phyloP scores from a whole-genome alignment of 1,139 yeast genomes.

The Diutina pseudorugosa region DNA sequence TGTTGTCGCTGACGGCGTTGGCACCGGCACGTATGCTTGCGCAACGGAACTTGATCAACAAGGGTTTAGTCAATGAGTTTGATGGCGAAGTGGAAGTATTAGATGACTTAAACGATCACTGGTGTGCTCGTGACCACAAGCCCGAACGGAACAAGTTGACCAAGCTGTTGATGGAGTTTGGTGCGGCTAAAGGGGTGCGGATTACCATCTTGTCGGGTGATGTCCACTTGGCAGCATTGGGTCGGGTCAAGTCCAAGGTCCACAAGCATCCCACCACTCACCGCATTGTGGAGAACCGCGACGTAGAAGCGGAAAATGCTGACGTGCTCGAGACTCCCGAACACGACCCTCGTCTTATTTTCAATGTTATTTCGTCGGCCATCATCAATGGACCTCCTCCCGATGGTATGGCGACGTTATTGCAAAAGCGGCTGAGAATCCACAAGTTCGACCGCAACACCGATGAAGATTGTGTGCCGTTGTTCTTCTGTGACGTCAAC shows the following conservation, averaged over 20 bases:
- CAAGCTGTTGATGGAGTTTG: conserved; percentile 45
- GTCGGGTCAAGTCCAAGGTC: conserved; percentile 55
- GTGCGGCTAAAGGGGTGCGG: conserved; percentile 52
- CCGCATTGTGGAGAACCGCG: conserved; percentile 11
- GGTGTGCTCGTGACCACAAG: conserved; percentile 86
- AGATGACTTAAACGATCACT: conserved; percentile 90
- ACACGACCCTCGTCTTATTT: conserved; percentile 62
- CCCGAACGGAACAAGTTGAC: conserved; percentile 59
- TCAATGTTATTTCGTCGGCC: conserved; percentile 81
- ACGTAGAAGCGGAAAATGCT: conserved; percentile 19
- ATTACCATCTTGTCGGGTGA: conserved; percentile 85
- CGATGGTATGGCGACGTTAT: conserved; percentile 61
- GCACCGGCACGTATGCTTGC: conserved; percentile 61
- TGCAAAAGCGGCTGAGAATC: conserved; percentile 50
- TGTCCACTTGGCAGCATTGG: conserved; percentile 80
- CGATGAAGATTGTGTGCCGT: conserved; percentile 70
- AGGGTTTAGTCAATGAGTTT: conserved; percentile 75
- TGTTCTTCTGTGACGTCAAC: conserved; percentile 53
- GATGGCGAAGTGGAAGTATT: conserved; percentile 84
- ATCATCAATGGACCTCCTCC: conserved; percentile 92
- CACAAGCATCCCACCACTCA: conserved; percentile 30
- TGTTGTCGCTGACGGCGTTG: conserved; percentile 51
- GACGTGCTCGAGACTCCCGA: conserved; percentile 40
- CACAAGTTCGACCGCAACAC: conserved; percentile 56
- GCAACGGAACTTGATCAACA: conserved; percentile 48